phyloP scores from a whole-genome alignment of 768 basidiomycete genomes.

The Mycena haematopus region DNA sequence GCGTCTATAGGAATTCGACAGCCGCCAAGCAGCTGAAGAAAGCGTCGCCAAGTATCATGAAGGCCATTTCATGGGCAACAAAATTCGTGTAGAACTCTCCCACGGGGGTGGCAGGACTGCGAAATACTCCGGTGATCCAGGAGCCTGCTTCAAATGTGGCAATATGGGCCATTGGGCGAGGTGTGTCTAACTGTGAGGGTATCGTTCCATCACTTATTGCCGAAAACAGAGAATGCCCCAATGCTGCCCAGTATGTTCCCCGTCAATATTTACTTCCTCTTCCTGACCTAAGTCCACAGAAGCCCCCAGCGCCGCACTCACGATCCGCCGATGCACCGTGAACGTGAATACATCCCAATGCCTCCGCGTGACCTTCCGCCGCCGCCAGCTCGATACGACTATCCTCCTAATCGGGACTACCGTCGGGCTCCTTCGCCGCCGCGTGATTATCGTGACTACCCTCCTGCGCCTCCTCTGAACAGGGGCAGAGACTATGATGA shows the following conservation, averaged over 20 bases:
- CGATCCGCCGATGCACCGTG: conserved; percentile 64
- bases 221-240: conserved; percentile 73
- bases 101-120: conserved; percentile 84
- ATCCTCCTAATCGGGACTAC: conserved; percentile 62
- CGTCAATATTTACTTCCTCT: no score
- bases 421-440: conserved; percentile 67
- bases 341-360: conserved; percentile 59
- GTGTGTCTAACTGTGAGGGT: conserved; percentile 45
- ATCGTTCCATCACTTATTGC: conserved; percentile 3
- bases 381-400: conserved; percentile 60
- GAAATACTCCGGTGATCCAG: conserved; percentile 84
- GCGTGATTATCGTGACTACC: conserved; percentile 73
- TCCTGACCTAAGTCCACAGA: no score
- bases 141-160: conserved; percentile 89
- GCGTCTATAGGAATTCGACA: conserved; percentile 77
- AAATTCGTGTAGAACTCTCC: conserved; percentile 87
- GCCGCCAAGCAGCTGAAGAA: conserved; percentile 79
- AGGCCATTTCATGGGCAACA: conserved; percentile 91
- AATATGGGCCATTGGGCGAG: conserved; percentile 90
- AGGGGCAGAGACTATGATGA: conserved; percentile 74
- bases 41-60: conserved; percentile 89
- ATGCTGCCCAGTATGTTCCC: conserved; percentile 56
- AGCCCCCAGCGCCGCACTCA: conserved; percentile 48
- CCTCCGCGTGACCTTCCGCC: conserved; percentile 50
- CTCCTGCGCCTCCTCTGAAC: conserved; percentile 50